These are phyloP conservation scores for Gracilariopsis chorda DNA, from an alignment of 23 red algal species.

Conservation along the genomic window DNA sequence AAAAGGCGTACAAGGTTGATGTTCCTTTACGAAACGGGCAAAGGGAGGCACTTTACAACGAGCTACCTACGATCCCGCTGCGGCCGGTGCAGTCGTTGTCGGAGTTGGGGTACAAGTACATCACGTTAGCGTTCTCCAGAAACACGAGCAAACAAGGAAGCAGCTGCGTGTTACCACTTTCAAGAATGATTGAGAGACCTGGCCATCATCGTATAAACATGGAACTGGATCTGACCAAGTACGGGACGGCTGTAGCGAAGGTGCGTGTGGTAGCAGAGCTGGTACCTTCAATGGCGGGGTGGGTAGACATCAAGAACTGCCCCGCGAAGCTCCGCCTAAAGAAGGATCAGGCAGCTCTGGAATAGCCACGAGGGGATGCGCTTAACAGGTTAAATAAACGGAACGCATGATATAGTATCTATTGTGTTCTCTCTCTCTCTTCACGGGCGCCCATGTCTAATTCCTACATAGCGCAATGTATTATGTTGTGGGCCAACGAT, in stretches of 20 bases:
- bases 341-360: background rate
- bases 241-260: background rate
- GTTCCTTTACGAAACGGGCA: conserved; percentile 33
- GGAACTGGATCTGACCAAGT: conserved; percentile 15
- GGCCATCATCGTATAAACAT: background rate
- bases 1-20: conserved; percentile 20
- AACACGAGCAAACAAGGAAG: background rate
- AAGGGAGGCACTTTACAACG: background rate
- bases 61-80: conserved; percentile 53
- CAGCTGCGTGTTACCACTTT: conserved; percentile 25
- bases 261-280: conserved; percentile 33
- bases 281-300: background rate
- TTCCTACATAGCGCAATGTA: no score
- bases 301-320: conserved; percentile 19
- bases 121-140: conserved; percentile 56
- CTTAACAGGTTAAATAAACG: no score
- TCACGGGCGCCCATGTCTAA: no score
- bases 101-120: conserved; percentile 40
- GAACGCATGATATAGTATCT: no score
- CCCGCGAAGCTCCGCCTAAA: background rate
- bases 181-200: background rate
- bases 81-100: conserved; percentile 2
- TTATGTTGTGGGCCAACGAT: no score
- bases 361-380: no score
- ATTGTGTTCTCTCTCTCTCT: no score